Conservation (phyloP, 192 early-diverging fungal genomes). For the Gaertneriomyces semiglobifer region DNA sequence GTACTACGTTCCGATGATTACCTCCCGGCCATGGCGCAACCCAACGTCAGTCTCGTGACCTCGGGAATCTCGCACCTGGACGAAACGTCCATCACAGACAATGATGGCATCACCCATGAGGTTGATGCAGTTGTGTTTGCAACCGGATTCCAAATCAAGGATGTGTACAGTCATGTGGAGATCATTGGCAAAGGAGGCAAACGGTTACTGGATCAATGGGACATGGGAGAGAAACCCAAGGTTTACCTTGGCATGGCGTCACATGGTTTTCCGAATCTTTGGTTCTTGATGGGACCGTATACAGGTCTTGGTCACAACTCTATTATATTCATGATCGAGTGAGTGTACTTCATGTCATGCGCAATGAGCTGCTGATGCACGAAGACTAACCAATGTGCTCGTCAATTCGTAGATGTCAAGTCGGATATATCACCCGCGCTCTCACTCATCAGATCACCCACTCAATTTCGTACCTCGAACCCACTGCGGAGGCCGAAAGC, state of each 20-base stretch:
- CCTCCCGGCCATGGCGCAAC: conserved; percentile 35
- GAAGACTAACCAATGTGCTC: too few relatives aligned
- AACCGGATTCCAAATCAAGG: conserved; percentile 50
- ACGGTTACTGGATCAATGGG: conserved; percentile 9
- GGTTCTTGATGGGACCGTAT: conserved; percentile 52
- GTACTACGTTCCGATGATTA: conserved; percentile 34
- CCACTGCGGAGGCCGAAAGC: conserved; percentile 2
- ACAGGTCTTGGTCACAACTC: conserved; percentile 51
- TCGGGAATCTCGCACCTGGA: conserved; percentile 26
- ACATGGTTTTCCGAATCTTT: conserved; percentile 55
- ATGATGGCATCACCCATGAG: conserved; percentile 38
- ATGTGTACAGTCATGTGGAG: conserved; percentile 30
- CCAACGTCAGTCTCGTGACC: conserved; percentile 32
- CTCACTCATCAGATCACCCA: not conserved
- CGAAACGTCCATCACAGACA: conserved; percentile 28
- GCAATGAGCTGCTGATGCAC: too few relatives aligned
- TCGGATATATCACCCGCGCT: not conserved
- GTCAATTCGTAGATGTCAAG: too few relatives aligned
- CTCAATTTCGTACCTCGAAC: not conserved
- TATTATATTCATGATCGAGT: conserved; percentile 54
- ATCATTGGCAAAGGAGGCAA: conserved; percentile 30
- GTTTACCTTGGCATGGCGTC: conserved; percentile 46
- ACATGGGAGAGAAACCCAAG: conserved; percentile 19
- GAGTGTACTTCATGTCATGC: too few relatives aligned
- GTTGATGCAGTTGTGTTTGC: conserved; percentile 51